Evolutionary conservation across 306 rosid species (phyloP).

Genomic region (Fragaria iinumae): DNA sequence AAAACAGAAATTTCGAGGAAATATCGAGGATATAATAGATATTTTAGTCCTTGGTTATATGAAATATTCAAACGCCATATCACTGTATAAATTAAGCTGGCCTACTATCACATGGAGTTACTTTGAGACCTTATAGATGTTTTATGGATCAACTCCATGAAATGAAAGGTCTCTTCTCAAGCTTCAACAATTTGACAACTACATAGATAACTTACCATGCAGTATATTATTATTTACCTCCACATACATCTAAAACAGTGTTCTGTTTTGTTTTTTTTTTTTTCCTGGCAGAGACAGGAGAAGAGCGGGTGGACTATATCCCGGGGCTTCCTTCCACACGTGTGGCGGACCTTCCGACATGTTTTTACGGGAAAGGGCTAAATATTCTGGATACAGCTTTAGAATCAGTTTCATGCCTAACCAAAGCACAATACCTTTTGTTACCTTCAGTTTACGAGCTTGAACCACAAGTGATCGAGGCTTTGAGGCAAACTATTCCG

Average conservation of each 20-base stretch:
- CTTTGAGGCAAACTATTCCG: conserved; percentile 12
- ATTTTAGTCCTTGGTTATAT: too few species aligned
- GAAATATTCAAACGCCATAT: too few species aligned
- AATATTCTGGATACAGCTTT: conserved; percentile 23
- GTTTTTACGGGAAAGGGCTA: conserved; percentile 13
- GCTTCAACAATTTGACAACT: not conserved
- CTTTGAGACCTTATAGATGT: too few species aligned
- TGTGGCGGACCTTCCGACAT: conserved; percentile 31
- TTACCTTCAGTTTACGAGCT: conserved; percentile 44
- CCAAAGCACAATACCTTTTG: conserved; percentile 35
- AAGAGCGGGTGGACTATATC: conserved; percentile 8
- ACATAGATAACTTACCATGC: not conserved
- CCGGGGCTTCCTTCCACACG: conserved; percentile 18
- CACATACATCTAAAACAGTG: not conserved
- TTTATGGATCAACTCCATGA: too few species aligned
- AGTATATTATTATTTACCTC: too few species aligned
- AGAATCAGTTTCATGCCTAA: conserved; percentile 16
- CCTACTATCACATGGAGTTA: too few species aligned
- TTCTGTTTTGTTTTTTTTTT: not conserved
- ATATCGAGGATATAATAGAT: too few species aligned
- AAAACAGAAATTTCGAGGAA: too few species aligned
- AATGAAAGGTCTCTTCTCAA: too few species aligned
- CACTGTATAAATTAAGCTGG: too few species aligned
- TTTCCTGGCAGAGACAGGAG: not conserved
- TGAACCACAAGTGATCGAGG: conserved; percentile 38